Evolutionary conservation across 1,284 basidiomycete genomes (phyloP).

Genomic region (Hemileia vastatrix): DNA sequence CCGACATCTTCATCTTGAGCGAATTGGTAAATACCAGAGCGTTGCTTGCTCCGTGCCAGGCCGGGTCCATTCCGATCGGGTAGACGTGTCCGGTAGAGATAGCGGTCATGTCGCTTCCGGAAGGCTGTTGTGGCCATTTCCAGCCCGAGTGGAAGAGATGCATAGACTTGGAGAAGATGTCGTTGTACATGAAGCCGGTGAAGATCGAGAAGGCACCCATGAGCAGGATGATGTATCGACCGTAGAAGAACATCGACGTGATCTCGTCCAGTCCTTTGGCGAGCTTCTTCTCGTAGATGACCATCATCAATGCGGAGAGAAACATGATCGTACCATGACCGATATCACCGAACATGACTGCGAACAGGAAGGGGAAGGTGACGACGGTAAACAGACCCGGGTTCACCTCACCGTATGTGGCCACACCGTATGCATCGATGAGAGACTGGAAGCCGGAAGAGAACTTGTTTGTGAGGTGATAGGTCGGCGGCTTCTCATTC

Average conservation of each 20-base stretch:
- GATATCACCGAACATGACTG: no score
- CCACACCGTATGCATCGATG: conserved; percentile 93
- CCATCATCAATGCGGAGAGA: conserved; percentile 69
- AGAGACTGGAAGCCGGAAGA: conserved; percentile 97
- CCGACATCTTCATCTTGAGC: conserved; percentile 99
- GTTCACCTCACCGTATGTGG: conserved; percentile 92
- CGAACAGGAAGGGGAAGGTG: conserved; percentile 98
- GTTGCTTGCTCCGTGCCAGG: conserved; percentile 90
- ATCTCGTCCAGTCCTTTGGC: no score
- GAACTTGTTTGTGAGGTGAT: conserved; percentile 88
- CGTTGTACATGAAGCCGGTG: conserved; percentile 98
- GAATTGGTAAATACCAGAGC: conserved; percentile 89
- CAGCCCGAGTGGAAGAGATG: conserved; percentile 82
- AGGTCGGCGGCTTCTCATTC: conserved; percentile 86
- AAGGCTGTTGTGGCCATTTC: conserved; percentile 59
- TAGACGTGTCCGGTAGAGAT: conserved; percentile 61
- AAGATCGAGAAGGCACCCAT: conserved; percentile 90
- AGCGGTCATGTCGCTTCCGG: conserved; percentile 52
- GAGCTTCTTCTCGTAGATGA: conserved; percentile 69
- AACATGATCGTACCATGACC: conserved; percentile 85
- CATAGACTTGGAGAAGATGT: conserved; percentile 90
- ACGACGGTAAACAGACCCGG: no score
- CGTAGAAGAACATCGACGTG: no score
- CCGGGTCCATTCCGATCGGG: conserved; percentile 86
- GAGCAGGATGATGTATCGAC: conserved; percentile 92